Percentiles rank a stretch among this genome's conserved stretches.
These are phyloP conservation scores for Tulasnella sp. DNA, from an alignment of 768 basidiomycete species.

Conservation along the genomic window DNA sequence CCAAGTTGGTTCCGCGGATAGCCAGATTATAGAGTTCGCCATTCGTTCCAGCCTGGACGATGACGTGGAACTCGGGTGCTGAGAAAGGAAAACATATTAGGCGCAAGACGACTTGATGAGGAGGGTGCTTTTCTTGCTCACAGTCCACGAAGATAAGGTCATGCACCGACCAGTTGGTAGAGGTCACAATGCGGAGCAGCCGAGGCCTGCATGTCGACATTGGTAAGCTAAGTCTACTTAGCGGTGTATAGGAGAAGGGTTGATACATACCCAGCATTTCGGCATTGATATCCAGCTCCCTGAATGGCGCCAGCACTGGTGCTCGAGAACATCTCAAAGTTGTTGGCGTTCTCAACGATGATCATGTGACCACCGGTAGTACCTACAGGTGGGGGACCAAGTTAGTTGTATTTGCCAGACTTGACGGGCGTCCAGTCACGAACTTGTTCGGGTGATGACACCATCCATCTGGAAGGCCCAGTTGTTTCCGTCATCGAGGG, in stretches of 20 bases:
- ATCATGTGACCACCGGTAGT: slow-evolving; percentile 27
- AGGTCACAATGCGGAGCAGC: slow-evolving; percentile 24
- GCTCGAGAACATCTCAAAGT: slow-evolving; percentile 27
- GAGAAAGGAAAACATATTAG: background rate
- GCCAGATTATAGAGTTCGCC: slow-evolving; percentile 28
- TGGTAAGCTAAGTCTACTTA: background rate
- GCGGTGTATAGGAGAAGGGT: background rate
- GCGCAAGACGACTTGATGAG: background rate
- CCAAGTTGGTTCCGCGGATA: slow-evolving; percentile 25
- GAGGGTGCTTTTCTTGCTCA: background rate
- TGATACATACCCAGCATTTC: slow-evolving; percentile 24
- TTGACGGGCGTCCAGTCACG: background rate
- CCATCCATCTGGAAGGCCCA: slow-evolving; percentile 25
- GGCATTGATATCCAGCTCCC: slow-evolving; percentile 25
- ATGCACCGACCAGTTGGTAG: slow-evolving; percentile 26
- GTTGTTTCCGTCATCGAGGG: slow-evolving; percentile 22
- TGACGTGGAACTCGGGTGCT: slow-evolving; percentile 27
- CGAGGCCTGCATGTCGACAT: slow-evolving; percentile 18
- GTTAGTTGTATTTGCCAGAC: background rate
- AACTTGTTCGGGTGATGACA: slow-evolving; percentile 25
- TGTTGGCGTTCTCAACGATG: slow-evolving; percentile 24
- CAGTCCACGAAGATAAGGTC: slow-evolving; percentile 28
- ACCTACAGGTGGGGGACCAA: background rate
- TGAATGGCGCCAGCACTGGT: slow-evolving; percentile 26
- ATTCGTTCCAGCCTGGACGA: slow-evolving; percentile 24